phyloP scores from a whole-genome alignment of 768 basidiomycete species.

The Tulasnella sp. region DNA sequence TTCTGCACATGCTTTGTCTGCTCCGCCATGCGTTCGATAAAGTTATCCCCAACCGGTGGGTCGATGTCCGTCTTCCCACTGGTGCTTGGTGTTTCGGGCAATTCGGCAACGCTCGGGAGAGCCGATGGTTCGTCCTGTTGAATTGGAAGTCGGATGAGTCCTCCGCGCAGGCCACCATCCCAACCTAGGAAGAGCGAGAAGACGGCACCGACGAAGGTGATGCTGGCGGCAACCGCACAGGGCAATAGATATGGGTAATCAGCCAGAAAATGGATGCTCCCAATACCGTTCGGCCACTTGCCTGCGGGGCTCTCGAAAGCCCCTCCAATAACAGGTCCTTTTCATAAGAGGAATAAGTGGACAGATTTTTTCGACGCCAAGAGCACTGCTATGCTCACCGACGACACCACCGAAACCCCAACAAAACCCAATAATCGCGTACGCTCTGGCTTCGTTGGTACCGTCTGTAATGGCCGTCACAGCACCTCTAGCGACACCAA shows the following conservation, averaged over 20 bases:
- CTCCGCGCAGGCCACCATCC: slow-evolving; percentile 82
- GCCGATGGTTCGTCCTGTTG: slow-evolving; percentile 45
- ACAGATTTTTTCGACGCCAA: background rate
- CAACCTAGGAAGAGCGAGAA: slow-evolving; percentile 79
- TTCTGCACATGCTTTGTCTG: slow-evolving; percentile 15
- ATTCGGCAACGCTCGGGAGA: slow-evolving; percentile 21
- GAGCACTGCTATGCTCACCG: background rate
- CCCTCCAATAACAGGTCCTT: slow-evolving; percentile 45
- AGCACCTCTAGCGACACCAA: slow-evolving; percentile 90
- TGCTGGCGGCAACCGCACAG: slow-evolving; percentile 62
- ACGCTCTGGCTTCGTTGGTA: slow-evolving; percentile 88
- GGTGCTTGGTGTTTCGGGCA: slow-evolving; percentile 41
- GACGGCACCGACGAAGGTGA: slow-evolving; percentile 73
- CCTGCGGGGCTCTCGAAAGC: slow-evolving; percentile 69
- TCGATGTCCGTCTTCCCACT: slow-evolving; percentile 26
- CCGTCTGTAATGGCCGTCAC: slow-evolving; percentile 80
- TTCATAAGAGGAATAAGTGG: background rate
- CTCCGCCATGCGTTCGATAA: slow-evolving; percentile 44
- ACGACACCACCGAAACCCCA: slow-evolving; percentile 94
- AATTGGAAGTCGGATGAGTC: slow-evolving; percentile 63
- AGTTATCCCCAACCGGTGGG: slow-evolving; percentile 28
- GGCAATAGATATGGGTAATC: slow-evolving; percentile 87
- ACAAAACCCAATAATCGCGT: slow-evolving; percentile 89
- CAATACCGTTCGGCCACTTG: slow-evolving; percentile 77
- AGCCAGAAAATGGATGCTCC: slow-evolving; percentile 51